Evolutionary conservation across 371 early-diverging fungal genomes (phyloP).

Genomic region (Nematocida homosporus): DNA sequence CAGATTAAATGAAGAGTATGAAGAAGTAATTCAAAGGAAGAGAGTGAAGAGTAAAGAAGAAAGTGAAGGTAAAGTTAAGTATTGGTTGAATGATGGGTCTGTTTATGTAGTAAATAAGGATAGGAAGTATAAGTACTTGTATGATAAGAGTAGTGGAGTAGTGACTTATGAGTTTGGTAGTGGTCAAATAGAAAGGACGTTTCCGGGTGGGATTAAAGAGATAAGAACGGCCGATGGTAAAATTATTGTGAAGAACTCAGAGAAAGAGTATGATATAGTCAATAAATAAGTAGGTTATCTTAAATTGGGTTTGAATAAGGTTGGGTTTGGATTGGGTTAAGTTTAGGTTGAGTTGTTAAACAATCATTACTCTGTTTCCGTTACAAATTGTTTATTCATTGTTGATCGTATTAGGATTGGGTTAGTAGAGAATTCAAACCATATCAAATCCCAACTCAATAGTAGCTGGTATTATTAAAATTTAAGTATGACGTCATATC

Average conservation of each 20-base stretch:
- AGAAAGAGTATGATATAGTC: conserved; percentile 67
- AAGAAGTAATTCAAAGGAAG: conserved; percentile 59
- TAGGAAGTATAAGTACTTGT: conserved; percentile 68
- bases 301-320: too few relatives aligned
- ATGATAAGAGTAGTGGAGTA: conserved; percentile 64
- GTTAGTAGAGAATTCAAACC: too few relatives aligned
- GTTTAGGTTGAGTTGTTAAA: too few relatives aligned
- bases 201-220: conserved; percentile 68
- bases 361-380: too few relatives aligned
- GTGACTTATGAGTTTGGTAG: conserved; percentile 69
- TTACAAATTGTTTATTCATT: too few relatives aligned
- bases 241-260: conserved; percentile 63
- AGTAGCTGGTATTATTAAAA: too few relatives aligned
- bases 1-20: conserved; percentile 63
- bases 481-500: too few relatives aligned
- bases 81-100: conserved; percentile 67
- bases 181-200: conserved; percentile 69
- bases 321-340: too few relatives aligned
- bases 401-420: too few relatives aligned
- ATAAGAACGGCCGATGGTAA: conserved; percentile 66
- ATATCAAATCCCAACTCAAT: too few relatives aligned
- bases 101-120: conserved; percentile 65
- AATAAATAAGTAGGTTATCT: conserved; percentile 24
- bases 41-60: conserved; percentile 65
- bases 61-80: conserved; percentile 61